Conservation (phyloP, 2,329 filamentous ascomycete genomes). For the Dendryphion nanum region DNA sequence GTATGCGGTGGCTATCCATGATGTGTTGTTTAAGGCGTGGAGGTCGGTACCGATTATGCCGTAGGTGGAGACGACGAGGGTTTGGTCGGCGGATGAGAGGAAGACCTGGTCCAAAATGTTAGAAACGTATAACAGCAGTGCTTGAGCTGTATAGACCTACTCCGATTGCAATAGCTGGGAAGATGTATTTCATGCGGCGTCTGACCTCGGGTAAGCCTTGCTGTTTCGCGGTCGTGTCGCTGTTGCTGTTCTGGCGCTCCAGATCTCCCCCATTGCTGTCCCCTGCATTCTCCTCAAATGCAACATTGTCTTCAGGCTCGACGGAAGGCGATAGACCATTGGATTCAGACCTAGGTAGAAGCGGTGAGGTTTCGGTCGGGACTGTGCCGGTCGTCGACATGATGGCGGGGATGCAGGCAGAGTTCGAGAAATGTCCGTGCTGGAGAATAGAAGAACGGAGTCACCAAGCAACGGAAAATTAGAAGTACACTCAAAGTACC, state of each 20-base stretch:
- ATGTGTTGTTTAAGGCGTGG: conserved; percentile 70
- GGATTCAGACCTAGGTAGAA: conserved; percentile 36
- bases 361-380: conserved; percentile 47
- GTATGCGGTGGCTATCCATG: conserved; percentile 72
- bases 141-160: conserved; percentile 39
- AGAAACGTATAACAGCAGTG: not conserved
- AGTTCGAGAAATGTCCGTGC: too few species aligned
- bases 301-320: not conserved
- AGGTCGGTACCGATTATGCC: conserved; percentile 75
- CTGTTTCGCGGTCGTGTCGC: conserved; percentile 35
- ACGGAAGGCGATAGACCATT: too few species aligned
- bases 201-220: conserved; percentile 50
- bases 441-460: too few species aligned
- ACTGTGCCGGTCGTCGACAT: not conserved
- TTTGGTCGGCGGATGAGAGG: conserved; percentile 71
- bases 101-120: conserved; percentile 57
- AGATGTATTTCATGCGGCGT: conserved; percentile 55
- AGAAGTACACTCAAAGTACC: too few species aligned
- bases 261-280: conserved; percentile 29
- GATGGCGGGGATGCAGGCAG: not conserved
- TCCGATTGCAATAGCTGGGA: conserved; percentile 63
- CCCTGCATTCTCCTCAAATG: not conserved
- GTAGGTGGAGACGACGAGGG: conserved; percentile 75
- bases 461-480: too few species aligned
- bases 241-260: conserved; percentile 34